Conservation (phyloP, 73 alveolate species). For the Blepharisma stoltei region DNA sequence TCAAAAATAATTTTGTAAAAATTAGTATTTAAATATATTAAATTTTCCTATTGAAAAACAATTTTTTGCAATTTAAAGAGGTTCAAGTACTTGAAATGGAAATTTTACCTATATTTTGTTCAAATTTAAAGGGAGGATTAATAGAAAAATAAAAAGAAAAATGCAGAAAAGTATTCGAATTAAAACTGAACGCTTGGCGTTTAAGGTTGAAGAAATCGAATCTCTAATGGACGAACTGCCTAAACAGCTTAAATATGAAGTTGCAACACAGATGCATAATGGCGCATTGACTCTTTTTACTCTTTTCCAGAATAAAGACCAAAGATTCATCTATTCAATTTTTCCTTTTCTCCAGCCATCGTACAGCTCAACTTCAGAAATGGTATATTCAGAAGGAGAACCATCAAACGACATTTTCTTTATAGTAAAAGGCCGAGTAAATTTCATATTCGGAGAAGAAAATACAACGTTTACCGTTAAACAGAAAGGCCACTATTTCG, state of each 20-base stretch:
- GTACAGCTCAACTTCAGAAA: neutral
- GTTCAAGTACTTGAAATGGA: no score
- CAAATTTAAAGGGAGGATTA: no score
- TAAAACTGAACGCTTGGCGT: no score
- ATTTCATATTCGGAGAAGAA: neutral
- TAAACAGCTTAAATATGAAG: conserved; percentile 20
- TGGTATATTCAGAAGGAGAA: conserved; percentile 28
- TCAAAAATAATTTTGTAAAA: no score
- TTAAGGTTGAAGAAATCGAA: neutral
- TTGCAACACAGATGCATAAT: conserved; percentile 32
- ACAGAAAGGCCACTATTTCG: conserved; percentile 29
- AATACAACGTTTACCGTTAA: neutral
- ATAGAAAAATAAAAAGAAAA: no score
- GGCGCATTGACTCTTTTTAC: conserved; percentile 2
- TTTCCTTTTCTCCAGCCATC: conserved; percentile 22
- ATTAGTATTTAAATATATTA: no score
- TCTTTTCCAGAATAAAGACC: conserved; percentile 19
- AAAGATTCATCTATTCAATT: conserved; percentile 21
- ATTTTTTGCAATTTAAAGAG: no score
- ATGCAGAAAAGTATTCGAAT: no score
- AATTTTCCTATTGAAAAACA: no score
- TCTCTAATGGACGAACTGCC: conserved; percentile 28
- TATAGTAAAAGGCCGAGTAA: conserved; percentile 31
- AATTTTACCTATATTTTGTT: no score
- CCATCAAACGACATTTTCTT: conserved; percentile 23